phyloP scores from a whole-genome alignment of 2,329 filamentous ascomycete species.

The Aspergillus ustus region DNA sequence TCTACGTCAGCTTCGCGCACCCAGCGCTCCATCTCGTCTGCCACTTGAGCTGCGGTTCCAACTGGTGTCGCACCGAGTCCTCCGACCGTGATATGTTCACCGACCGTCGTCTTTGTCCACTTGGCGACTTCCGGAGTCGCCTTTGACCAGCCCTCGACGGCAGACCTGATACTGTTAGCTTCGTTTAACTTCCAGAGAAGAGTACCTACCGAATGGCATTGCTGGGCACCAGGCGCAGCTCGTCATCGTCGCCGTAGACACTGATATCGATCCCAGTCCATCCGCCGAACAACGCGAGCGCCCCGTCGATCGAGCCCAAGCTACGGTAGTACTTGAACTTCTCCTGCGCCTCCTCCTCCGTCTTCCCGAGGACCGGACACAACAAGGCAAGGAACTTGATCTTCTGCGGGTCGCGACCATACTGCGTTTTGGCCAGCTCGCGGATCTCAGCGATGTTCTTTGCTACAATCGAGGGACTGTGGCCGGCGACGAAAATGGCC shows the following conservation, averaged over 20 bases:
- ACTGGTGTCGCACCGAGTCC: slow-evolving; percentile 69
- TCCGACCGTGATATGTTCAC: slow-evolving; percentile 69
- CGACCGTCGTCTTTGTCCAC: slow-evolving; percentile 74
- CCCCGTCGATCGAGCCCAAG: slow-evolving; percentile 69
- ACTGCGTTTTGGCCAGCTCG: slow-evolving; percentile 55
- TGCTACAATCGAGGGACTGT: slow-evolving; percentile 64
- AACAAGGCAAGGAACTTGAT: slow-evolving; percentile 73
- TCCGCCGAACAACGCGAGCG: slow-evolving; percentile 71
- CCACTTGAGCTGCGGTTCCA: slow-evolving; percentile 67
- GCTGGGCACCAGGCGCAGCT: slow-evolving; percentile 64
- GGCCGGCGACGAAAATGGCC: slow-evolving; percentile 70
- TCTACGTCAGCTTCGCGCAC: slow-evolving; percentile 71
- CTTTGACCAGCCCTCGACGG: slow-evolving; percentile 56
- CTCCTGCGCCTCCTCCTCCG: slow-evolving; percentile 67
- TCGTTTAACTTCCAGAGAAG: too few species aligned
- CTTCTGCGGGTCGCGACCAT: slow-evolving; percentile 61
- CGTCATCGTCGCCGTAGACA: slow-evolving; percentile 66
- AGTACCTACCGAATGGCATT: slow-evolving; percentile 59
- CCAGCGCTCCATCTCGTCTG: slow-evolving; percentile 71
- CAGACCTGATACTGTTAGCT: slow-evolving; percentile 43
- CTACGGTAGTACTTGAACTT: slow-evolving; percentile 67
- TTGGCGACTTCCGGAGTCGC: slow-evolving; percentile 64
- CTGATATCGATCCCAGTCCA: slow-evolving; percentile 73
- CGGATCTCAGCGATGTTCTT: slow-evolving; percentile 68
- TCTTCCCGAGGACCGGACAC: slow-evolving; percentile 67